Evolutionary conservation across 1,284 basidiomycete species (phyloP), one percentile per base, ranked within the genome.

Genomic region (Coniophora puteana): DNA sequence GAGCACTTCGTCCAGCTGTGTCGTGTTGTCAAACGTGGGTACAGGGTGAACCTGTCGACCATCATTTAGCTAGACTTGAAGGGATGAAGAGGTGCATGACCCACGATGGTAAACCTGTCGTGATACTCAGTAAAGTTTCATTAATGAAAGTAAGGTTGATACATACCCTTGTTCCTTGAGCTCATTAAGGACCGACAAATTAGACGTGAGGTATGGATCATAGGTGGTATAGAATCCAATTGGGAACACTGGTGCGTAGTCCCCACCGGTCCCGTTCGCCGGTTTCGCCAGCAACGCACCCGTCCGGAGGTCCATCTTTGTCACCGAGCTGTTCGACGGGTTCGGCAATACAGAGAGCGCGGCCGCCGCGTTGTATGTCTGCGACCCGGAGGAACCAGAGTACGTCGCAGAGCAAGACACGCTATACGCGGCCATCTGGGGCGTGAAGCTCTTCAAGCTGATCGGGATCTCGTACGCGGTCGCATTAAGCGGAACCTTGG

Each of bases 181-280:
- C 36, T 74, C 71, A 36, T 82, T 70, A 17, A 83, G 59, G 14
- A 76, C 57, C 0, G 74, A 71, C 17, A 83, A 52, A 57, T 87
- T 78, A 7, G 59, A 51, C 3, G 69, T 69, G 34, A 88, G 57
- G 51, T 85, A 87, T 4, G 63, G 64, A 38, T 70, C 69, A 44
- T 84, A 88, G 29, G 68, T 63, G 1, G 84, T 86, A 53, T 86
- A 89, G 55, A 83, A 89, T 3, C 86, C 86, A 39, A 86, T 71
- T 0, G 85, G 82, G 38, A 87, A 75, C 1, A 89, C 67, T 0
- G 78, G 71, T 28, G 72, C 68, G 54, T 78, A 87, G 5, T 55
- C 51, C 1, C 76, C 75, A 5, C 65, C 67, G 35, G 63, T 61
- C 11, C 76, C 77, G 41, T 58, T 65, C 1, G 67, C 64, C 13